Conservation (phyloP, 2,329 filamentous ascomycete genomes). For the Periconia digitata region DNA sequence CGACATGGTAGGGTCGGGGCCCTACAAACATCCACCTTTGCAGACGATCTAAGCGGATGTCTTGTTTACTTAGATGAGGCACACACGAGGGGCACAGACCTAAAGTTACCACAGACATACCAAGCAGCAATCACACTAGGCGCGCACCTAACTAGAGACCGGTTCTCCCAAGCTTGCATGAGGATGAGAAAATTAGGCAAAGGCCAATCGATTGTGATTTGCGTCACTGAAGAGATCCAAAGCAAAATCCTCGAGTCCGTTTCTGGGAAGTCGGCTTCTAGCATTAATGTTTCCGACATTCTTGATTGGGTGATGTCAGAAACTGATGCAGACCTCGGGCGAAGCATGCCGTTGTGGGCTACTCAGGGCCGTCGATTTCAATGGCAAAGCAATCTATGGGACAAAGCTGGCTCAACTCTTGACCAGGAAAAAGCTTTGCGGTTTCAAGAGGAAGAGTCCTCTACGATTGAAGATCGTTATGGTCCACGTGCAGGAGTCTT, state of each 20-base stretch:
- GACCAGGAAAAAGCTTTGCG: conserved; percentile 35
- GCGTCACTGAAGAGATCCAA: conserved; percentile 61
- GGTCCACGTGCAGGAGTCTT: conserved; percentile 29
- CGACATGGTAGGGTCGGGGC: conserved; percentile 49
- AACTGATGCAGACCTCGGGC: conserved; percentile 54
- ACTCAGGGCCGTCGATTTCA: conserved; percentile 59
- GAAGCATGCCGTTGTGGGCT: conserved; percentile 61
- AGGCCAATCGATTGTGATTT: conserved; percentile 67
- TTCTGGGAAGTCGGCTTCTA: not conserved
- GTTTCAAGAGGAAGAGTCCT: conserved; percentile 60
- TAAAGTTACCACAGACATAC: conserved; percentile 61
- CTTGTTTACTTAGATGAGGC: conserved; percentile 70
- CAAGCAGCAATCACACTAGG: conserved; percentile 70
- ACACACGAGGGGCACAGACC: conserved; percentile 70
- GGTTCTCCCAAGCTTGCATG: conserved; percentile 67
- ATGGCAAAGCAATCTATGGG: conserved; percentile 45
- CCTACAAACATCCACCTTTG: conserved; percentile 62
- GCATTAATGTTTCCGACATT: conserved; percentile 57
- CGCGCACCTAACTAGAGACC: conserved; percentile 66
- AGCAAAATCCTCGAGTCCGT: conserved; percentile 49
- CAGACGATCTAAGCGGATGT: conserved; percentile 58
- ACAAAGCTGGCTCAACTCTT: conserved; percentile 15
- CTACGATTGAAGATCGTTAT: conserved; percentile 57
- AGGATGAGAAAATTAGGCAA: conserved; percentile 69
- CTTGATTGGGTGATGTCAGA: conserved; percentile 62